Conservation (phyloP, 2,329 filamentous ascomycete species). For the Colletotrichum ledebouriae region DNA sequence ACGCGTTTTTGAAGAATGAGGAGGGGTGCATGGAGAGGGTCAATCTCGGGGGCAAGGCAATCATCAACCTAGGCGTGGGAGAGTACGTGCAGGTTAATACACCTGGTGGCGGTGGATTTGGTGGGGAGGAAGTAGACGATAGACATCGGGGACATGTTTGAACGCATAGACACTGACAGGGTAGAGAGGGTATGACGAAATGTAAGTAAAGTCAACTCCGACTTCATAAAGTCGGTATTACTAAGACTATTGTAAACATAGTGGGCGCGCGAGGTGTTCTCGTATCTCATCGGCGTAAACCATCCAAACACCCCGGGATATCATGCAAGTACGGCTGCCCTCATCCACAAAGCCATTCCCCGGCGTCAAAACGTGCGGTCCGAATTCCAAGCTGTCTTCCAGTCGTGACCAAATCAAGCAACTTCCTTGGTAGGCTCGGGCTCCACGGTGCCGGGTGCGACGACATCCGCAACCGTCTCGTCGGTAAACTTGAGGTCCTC, state of each 20-base stretch:
- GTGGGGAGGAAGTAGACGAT: slow-evolving; percentile 33
- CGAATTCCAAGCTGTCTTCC: background rate
- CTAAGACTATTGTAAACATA: slow-evolving; percentile 1
- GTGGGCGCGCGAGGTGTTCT: slow-evolving; percentile 15
- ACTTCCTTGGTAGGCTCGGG: slow-evolving; percentile 26
- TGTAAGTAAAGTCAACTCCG: too few relatives aligned
- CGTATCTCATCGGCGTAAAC: slow-evolving; percentile 22
- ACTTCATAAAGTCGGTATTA: slow-evolving; percentile 27
- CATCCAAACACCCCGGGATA: slow-evolving; percentile 7
- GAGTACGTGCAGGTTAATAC: slow-evolving; percentile 54
- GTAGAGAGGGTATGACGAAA: too few relatives aligned
- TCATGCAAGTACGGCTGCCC: slow-evolving; percentile 19
- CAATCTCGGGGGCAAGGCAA: slow-evolving; percentile 50
- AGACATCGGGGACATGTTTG: slow-evolving; percentile 36
- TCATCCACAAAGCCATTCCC: background rate
- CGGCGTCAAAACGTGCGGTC: background rate
- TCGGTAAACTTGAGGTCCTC: slow-evolving; percentile 89
- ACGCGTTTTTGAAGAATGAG: slow-evolving; percentile 48
- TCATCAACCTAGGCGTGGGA: slow-evolving; percentile 49
- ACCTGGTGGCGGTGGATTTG: slow-evolving; percentile 52
- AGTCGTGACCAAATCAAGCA: slow-evolving; percentile 3
- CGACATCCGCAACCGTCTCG: slow-evolving; percentile 82
- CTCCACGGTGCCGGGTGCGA: slow-evolving; percentile 46
- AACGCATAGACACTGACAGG: background rate
- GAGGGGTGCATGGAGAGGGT: slow-evolving; percentile 47